Percentiles rank a stretch among this genome's conserved stretches.
Evolutionary conservation across 768 basidiomycete genomes (phyloP).

Genomic region (Russula brevipes): DNA sequence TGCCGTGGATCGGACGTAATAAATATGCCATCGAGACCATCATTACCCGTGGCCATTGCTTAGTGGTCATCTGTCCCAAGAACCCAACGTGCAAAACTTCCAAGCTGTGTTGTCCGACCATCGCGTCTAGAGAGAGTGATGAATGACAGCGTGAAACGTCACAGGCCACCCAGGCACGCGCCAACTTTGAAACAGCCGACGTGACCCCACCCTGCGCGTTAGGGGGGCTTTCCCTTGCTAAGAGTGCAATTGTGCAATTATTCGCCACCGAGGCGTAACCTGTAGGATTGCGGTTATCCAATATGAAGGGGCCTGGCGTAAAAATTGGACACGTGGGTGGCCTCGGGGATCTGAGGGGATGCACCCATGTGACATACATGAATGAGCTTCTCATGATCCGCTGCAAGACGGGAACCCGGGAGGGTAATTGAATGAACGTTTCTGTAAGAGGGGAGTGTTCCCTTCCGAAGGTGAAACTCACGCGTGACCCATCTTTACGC

Average conservation of each 20-base stretch:
- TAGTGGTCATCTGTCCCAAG: not conserved
- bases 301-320: not conserved
- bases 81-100: not conserved
- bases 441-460: constrained; percentile 45
- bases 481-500: not conserved
- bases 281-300: not conserved
- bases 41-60: not conserved
- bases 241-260: not conserved
- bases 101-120: not conserved
- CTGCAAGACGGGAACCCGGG: constrained; percentile 6
- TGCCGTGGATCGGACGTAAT: not conserved
- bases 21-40: not conserved
- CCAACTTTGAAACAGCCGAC: not conserved
- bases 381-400: constrained; percentile 5
- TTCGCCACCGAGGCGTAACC: not conserved
- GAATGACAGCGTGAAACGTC: not conserved
- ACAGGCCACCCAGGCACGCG: not conserved
- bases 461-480: constrained; percentile 55
- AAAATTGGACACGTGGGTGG: not conserved
- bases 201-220: too few species aligned
- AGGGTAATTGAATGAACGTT: not conserved
- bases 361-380: not conserved
- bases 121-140: not conserved
- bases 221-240: not conserved
- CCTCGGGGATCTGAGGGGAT: not conserved